A percentile compares a stretch with the other conserved stretches of the same genome.
Evolutionary conservation across 805 yeast genomes (phyloP).

Genomic region (Grigorovia yakushimaensis): DNA sequence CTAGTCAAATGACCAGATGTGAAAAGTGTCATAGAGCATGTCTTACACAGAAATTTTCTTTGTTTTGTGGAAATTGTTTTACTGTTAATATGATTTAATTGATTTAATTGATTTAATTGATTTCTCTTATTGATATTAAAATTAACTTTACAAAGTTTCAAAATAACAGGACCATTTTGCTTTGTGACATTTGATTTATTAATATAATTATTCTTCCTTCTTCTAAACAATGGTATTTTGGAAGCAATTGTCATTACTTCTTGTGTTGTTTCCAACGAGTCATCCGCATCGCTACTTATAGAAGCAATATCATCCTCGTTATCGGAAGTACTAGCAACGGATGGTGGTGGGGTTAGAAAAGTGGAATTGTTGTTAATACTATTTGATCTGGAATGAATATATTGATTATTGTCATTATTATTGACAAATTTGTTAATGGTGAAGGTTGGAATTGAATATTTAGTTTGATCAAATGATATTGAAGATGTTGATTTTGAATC

Average conservation of each 20-base stretch:
- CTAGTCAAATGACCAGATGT: slow-evolving; percentile 88
- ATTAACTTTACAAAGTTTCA: slow-evolving; percentile 3
- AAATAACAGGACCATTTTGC: not conserved
- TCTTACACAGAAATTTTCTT: slow-evolving; percentile 14
- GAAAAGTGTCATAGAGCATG: slow-evolving; percentile 42
- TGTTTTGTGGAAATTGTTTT: slow-evolving; percentile 1
- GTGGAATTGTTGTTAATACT: not conserved
- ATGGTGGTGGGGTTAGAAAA: not conserved
- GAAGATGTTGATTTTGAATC: not conserved
- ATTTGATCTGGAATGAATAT: not conserved
- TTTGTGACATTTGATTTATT: not conserved
- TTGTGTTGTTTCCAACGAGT: not conserved
- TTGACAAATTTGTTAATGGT: not conserved
- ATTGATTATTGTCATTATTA: not conserved
- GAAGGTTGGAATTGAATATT: not conserved
- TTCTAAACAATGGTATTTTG: slow-evolving; percentile 2
- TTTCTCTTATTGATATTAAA: not conserved
- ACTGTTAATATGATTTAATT: not conserved
- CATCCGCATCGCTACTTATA: not conserved
- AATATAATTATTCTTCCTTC: slow-evolving; percentile 2
- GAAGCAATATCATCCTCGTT: not conserved
- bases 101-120: not conserved
- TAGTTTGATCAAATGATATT: not conserved
- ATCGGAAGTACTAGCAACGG: not conserved
- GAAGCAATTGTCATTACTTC: slow-evolving; percentile 4